phyloP scores from a whole-genome alignment of 108 stramenopile species.

The Discostella pseudostelligera region DNA sequence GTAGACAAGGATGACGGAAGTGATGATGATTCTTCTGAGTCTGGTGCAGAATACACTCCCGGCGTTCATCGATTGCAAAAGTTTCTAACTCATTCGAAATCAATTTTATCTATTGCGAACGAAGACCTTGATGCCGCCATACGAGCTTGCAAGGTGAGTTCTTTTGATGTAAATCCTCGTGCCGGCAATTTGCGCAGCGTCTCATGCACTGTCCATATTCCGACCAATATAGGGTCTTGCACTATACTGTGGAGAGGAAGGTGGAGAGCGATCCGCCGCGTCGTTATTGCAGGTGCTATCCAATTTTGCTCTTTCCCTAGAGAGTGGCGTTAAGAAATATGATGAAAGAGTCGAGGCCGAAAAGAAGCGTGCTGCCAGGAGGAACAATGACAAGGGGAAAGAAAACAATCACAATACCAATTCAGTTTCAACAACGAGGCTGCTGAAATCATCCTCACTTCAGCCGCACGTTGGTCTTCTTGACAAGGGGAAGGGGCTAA shows the following conservation, averaged over 20 bases:
- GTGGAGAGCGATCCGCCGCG: constrained; percentile 61
- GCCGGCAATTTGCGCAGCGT: not conserved
- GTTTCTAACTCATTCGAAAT: constrained; percentile 57
- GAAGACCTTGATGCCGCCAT: constrained; percentile 53
- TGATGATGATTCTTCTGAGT: constrained; percentile 8
- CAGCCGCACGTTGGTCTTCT: constrained; percentile 31
- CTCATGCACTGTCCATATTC: not conserved
- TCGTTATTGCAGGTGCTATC: constrained; percentile 67
- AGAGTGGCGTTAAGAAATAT: constrained; percentile 66
- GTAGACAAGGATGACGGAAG: not conserved
- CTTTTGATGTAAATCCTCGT: not conserved
- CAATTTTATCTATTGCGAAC: constrained; percentile 47
- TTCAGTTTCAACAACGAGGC: constrained; percentile 12
- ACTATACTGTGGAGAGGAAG: constrained; percentile 73
- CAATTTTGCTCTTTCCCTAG: constrained; percentile 62
- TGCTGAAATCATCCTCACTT: constrained; percentile 21
- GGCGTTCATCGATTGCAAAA: constrained; percentile 60
- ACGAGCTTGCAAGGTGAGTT: constrained; percentile 55
- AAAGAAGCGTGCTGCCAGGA: constrained; percentile 43
- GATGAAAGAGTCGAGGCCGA: constrained; percentile 54
- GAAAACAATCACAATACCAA: constrained; percentile 22
- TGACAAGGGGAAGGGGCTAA: constrained; percentile 16
- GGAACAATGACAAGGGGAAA: constrained; percentile 41
- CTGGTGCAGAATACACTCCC: constrained; percentile 31
- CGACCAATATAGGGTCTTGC: constrained; percentile 49